Evolutionary conservation across 2,329 filamentous ascomycete genomes (phyloP).

Genomic region (Zymoseptoria tritici): DNA sequence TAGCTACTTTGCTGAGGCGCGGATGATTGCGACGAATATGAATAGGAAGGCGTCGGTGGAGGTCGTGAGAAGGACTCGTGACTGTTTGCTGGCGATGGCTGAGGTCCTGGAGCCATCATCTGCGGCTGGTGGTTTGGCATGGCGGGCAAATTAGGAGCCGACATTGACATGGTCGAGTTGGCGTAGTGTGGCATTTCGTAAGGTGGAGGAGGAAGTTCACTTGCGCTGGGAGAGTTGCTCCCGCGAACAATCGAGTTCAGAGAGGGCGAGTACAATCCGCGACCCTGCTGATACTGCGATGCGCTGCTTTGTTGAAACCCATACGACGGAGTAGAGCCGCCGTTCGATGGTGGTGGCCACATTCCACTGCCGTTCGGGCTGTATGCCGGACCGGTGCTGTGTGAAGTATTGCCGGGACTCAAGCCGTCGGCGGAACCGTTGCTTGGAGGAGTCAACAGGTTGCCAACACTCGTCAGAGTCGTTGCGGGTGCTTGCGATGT

Average conservation of each 20-base stretch:
- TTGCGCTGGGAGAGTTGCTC: conserved; percentile 52
- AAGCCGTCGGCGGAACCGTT: conserved; percentile 54
- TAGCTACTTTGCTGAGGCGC: conserved; percentile 44
- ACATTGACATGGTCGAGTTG: conserved; percentile 47
- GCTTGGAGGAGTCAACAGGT: conserved; percentile 56
- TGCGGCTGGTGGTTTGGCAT: conserved; percentile 40
- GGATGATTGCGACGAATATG: conserved; percentile 44
- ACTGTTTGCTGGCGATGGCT: conserved; percentile 48
- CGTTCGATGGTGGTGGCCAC: conserved; percentile 46
- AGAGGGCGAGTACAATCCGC: conserved; percentile 52
- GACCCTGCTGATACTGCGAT: conserved; percentile 41
- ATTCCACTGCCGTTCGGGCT: conserved; percentile 55
- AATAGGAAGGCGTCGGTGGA: conserved; percentile 54
- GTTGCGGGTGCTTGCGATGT: conserved; percentile 41
- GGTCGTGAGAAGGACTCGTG: conserved; percentile 53
- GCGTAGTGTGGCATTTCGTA: conserved; percentile 61
- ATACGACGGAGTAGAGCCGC: conserved; percentile 52
- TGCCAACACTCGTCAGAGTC: conserved; percentile 47
- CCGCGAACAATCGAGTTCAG: conserved; percentile 47
- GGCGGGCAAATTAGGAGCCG: conserved; percentile 44
- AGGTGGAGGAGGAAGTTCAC: conserved; percentile 58
- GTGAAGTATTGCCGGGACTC: conserved; percentile 54
- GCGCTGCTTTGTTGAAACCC: conserved; percentile 42
- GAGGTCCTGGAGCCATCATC: conserved; percentile 26
- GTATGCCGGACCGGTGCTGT: conserved; percentile 50